Base-by-base conservation (phyloP, 192 early-diverging fungal genomes). In the Radiomyces spectabilis region DNA sequence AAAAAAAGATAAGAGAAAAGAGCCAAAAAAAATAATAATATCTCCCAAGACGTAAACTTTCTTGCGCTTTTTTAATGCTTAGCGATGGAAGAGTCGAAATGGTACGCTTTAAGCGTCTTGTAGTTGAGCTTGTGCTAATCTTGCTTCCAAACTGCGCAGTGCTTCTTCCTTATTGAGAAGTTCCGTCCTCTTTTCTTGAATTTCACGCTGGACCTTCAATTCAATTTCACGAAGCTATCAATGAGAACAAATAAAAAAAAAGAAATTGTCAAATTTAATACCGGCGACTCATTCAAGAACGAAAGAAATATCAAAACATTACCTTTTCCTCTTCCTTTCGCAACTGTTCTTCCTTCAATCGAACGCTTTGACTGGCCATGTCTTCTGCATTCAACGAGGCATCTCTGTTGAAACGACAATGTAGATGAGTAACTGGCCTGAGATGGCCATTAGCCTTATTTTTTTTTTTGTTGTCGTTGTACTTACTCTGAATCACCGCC, bases 121-220 rank as follows among this genome's bases (percentile, higher is more conserved):
- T 9, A 62, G 48, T 55, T 75, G 64, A 38, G 68, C 62, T 55
- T 69, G 58, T 45, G 71, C 76, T 25, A 75, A 59, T 29, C 65
- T 49, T 19, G 69, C 67, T 39, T 76, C 79, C 42, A 81, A 53
- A 24, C 41, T 70, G 41, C 68, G 60, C 19, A 81, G 60, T 15
- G 74, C 74, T 55, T 81, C 74, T 64, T 81, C 76, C 52, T 81
- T 81, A 10, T 63, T 63, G 66, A 73, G 63, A 15, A 81, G 63
- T 54, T 81, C 74, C 44, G 76, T 72, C 45, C 75, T 66, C 67
- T 81, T 81, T 51, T 75, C 72, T 55, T 70, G 66, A 45, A 81
- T 72, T 58, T 78, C 76, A 31, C 72, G 66, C 40, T 81, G 76
- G 2, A 81, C 74, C 50, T 71, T 74, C 25, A 66, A 56, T 55